Evolutionary conservation across 2,329 filamentous ascomycete species (phyloP).

Genomic region (Didymella keratinophila): DNA sequence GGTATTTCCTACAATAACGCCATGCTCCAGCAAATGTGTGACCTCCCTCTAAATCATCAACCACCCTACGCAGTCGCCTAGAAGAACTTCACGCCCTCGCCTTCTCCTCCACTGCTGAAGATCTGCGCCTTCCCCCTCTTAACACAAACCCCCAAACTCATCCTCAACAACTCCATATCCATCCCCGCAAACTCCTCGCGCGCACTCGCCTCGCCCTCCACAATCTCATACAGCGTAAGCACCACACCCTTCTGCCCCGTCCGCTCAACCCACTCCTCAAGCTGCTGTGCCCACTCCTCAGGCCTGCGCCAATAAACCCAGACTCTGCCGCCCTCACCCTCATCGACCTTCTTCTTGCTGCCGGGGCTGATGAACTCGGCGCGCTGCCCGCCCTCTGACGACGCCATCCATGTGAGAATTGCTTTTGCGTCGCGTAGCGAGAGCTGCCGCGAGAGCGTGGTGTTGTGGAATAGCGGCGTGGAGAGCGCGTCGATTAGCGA

Average conservation of each 20-base stretch:
- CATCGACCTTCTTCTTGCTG: constrained; percentile 34
- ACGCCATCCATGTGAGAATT: constrained; percentile 65
- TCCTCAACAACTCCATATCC: constrained; percentile 80
- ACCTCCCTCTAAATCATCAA: not conserved
- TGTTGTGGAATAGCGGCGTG: constrained; percentile 65
- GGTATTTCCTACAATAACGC: constrained; percentile 21
- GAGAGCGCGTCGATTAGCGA: constrained; percentile 65
- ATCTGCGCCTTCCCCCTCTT: constrained; percentile 93
- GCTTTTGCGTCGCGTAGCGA: constrained; percentile 61
- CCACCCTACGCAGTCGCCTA: constrained; percentile 48
- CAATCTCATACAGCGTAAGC: constrained; percentile 89
- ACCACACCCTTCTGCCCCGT: constrained; percentile 90
- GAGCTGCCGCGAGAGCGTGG: constrained; percentile 54
- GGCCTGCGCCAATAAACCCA: constrained; percentile 87
- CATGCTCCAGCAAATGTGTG: constrained; percentile 8
- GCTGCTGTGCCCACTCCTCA: constrained; percentile 85
- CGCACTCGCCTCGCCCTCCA: constrained; percentile 81
- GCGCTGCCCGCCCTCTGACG: constrained; percentile 59
- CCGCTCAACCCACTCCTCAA: constrained; percentile 82
- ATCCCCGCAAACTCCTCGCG: constrained; percentile 82
- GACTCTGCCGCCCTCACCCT: constrained; percentile 49
- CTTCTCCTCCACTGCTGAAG: constrained; percentile 77
- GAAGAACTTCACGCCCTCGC: constrained; percentile 89
- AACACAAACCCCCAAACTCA: constrained; percentile 80
- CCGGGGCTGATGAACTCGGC: constrained; percentile 68